Conservation (phyloP, 768 basidiomycete genomes). For the Russula emetica region DNA sequence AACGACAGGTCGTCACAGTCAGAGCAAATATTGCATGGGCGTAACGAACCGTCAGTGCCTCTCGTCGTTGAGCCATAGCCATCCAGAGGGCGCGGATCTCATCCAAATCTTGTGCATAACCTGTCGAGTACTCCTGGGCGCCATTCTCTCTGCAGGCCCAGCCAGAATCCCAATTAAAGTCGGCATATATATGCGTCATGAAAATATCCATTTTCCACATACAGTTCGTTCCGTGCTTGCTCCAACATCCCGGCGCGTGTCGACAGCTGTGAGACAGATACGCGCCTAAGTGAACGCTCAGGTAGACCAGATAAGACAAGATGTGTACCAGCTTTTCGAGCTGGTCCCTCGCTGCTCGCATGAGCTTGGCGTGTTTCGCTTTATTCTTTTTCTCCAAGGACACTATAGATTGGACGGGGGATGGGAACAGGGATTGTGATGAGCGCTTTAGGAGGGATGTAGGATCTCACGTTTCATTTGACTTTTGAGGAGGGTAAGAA, state of each 20-base stretch:
- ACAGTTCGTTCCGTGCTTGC: slow-evolving; percentile 13
- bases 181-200: slow-evolving; percentile 10
- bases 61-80: not conserved
- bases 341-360: slow-evolving; percentile 17
- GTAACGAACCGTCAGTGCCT: slow-evolving; percentile 16
- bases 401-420: not conserved
- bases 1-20: not conserved
- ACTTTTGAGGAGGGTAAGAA: slow-evolving; percentile 6
- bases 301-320: not conserved
- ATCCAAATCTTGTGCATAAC: slow-evolving; percentile 12
- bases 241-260: slow-evolving; percentile 1
- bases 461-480: slow-evolving; percentile 19
- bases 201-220: not conserved
- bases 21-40: not conserved
- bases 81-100: slow-evolving; percentile 15
- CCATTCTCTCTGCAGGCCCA: not conserved
- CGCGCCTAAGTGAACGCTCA: not conserved
- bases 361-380: slow-evolving; percentile 1
- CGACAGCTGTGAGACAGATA: slow-evolving; percentile 6
- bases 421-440: no score
- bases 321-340: slow-evolving; percentile 10
- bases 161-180: not conserved
- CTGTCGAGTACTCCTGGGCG: not conserved
- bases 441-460: not conserved
- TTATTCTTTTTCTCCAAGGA: slow-evolving; percentile 15